Conservation (phyloP, 2,329 filamentous ascomycete genomes). For the Ascochyta viciae-villosae region DNA sequence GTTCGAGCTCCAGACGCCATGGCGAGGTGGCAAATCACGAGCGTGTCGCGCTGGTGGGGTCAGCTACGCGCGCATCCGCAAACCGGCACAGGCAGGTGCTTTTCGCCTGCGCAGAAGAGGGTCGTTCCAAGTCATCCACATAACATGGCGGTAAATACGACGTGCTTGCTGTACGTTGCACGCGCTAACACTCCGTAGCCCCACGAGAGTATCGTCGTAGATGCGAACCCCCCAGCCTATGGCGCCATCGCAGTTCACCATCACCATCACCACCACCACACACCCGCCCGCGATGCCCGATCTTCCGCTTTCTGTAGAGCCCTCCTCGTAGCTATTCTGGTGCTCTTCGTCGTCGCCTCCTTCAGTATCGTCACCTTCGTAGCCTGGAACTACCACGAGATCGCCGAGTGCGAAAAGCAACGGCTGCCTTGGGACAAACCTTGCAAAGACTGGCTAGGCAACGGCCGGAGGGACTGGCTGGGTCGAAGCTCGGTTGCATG, state of each 20-base stretch:
- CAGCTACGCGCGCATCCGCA: not conserved
- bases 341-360: slow-evolving; percentile 20
- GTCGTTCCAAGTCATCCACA: not conserved
- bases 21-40: not conserved
- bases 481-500: slow-evolving; percentile 11
- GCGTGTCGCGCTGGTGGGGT: not conserved
- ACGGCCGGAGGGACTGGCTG: slow-evolving; percentile 27
- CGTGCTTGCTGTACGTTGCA: not conserved
- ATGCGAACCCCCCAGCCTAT: slow-evolving; percentile 29
- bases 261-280: slow-evolving; percentile 30
- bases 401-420: slow-evolving; percentile 34
- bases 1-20: not conserved
- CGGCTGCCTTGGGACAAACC: slow-evolving; percentile 32
- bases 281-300: slow-evolving; percentile 12
- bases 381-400: slow-evolving; percentile 35
- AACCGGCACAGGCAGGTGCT: not conserved
- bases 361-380: slow-evolving; percentile 28
- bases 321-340: slow-evolving; percentile 18
- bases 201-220: slow-evolving; percentile 17
- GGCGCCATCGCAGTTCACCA: slow-evolving; percentile 22
- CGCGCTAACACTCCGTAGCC: slow-evolving; percentile 5
- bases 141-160: slow-evolving; percentile 12
- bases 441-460: slow-evolving; percentile 35
- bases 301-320: slow-evolving; percentile 24
- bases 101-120: not conserved